These are phyloP conservation scores for Potentilla sterilis DNA, from an alignment of 306 rosid genomes.

Conservation along the genomic window DNA sequence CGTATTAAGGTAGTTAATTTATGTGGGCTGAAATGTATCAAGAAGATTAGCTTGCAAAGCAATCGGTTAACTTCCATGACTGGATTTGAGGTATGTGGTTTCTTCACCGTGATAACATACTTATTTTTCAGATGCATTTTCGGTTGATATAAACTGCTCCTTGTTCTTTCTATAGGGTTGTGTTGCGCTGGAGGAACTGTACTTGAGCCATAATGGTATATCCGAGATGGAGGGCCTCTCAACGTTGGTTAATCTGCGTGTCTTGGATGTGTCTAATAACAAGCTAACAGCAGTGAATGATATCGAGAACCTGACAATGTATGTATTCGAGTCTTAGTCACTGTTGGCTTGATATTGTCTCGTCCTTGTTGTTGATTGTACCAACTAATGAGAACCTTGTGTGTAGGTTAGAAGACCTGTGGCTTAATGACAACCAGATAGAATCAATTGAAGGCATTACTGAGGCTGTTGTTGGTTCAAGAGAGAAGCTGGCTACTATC, in stretches of 20 bases:
- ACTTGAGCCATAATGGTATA: conserved; percentile 95
- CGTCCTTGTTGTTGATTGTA: conserved; percentile 25
- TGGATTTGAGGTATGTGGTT: conserved; percentile 67
- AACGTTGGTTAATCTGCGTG: conserved; percentile 66
- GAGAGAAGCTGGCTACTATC: conserved; percentile 77
- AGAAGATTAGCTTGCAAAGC: conserved; percentile 95
- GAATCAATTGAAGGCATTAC: conserved; percentile 62
- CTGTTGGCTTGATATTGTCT: background rate
- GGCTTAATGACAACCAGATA: conserved; percentile 92
- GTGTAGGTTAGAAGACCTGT: conserved; percentile 85
- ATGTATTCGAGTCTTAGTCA: conserved; percentile 19
- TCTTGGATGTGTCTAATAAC: conserved; percentile 88
- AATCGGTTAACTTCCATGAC: conserved; percentile 80
- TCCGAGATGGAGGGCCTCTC: conserved; percentile 88
- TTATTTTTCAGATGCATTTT: background rate
- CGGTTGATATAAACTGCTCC: conserved; percentile 2
- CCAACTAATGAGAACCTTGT: conserved; percentile 16
- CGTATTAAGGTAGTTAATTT: conserved; percentile 74
- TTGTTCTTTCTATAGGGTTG: conserved; percentile 46
- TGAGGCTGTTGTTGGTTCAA: conserved; percentile 77
- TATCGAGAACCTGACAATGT: conserved; percentile 64
- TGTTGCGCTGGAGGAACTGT: conserved; percentile 78
- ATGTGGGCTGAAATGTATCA: conserved; percentile 72
- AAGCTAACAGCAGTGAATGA: conserved; percentile 66
- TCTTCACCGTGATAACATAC: background rate